phyloP scores from a whole-genome alignment of 805 yeast genomes.

The Kodamaea nitidulidarum region DNA sequence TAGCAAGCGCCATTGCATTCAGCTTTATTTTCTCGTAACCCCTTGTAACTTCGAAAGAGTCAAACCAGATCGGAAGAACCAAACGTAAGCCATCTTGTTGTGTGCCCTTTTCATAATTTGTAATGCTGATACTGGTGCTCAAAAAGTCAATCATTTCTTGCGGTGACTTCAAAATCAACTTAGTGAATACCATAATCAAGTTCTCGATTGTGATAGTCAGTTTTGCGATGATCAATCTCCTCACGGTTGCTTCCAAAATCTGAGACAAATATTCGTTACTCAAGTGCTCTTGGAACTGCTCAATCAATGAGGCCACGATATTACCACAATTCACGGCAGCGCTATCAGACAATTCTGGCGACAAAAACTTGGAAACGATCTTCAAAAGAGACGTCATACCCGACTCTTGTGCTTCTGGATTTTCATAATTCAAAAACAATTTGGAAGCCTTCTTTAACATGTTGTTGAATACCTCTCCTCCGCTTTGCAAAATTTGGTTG shows the following conservation, averaged over 20 bases:
- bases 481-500: constrained; percentile 71
- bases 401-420: constrained; percentile 30
- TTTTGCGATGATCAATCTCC: constrained; percentile 59
- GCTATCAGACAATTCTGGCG: constrained; percentile 68
- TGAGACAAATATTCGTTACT: constrained; percentile 42
- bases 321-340: constrained; percentile 79
- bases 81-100: constrained; percentile 45
- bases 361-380: constrained; percentile 63
- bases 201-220: constrained; percentile 75
- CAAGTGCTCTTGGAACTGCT: constrained; percentile 42
- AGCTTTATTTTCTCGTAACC: constrained; percentile 71
- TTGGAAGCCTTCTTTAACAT: constrained; percentile 44
- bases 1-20: constrained; percentile 67
- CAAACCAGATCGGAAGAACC: constrained; percentile 78
- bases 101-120: constrained; percentile 16
- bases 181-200: constrained; percentile 70
- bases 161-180: constrained; percentile 61
- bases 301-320: constrained; percentile 56
- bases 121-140: constrained; percentile 30
- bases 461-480: constrained; percentile 69
- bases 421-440: constrained; percentile 28
- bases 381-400: constrained; percentile 58
- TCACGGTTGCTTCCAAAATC: constrained; percentile 70
- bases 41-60: constrained; percentile 71
- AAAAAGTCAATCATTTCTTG: constrained; percentile 61